Evolutionary conservation across 768 basidiomycete species (phyloP).

Genomic region (Leccinum obscurum): DNA sequence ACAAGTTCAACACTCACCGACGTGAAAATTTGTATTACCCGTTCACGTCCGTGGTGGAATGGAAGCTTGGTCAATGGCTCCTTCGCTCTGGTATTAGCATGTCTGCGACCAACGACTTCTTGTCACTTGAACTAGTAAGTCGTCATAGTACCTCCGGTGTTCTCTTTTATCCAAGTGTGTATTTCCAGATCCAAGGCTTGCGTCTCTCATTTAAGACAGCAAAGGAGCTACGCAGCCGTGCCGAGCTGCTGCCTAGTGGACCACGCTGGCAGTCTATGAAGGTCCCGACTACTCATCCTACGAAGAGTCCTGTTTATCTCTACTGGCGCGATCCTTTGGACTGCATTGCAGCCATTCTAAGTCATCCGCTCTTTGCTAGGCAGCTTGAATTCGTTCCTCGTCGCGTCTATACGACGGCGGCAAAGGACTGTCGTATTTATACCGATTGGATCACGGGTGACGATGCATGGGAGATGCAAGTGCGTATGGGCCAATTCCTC

Average conservation of each 20-base stretch:
- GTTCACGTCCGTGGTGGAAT: neutral
- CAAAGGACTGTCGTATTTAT: neutral
- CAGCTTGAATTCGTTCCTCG: neutral
- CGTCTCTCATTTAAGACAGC: neutral
- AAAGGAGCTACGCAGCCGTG: neutral
- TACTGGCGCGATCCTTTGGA: neutral
- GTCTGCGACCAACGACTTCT: neutral
- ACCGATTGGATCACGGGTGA: neutral
- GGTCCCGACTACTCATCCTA: neutral
- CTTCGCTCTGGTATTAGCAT: neutral
- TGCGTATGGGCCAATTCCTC: neutral
- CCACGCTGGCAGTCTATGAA: neutral
- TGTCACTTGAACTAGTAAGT: neutral
- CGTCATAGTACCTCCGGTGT: too few relatives aligned
- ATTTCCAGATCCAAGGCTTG: neutral
- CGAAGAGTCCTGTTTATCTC: neutral
- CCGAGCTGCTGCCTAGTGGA: neutral
- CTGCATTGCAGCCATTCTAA: neutral
- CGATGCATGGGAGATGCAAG: neutral
- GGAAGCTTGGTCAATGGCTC: neutral
- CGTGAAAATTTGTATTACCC: neutral
- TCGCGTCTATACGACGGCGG: neutral
- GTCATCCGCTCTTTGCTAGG: neutral
- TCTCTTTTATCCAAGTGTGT: too few relatives aligned
- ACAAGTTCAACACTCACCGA: neutral